These are phyloP conservation scores for Corchorus capsularis DNA, from an alignment of 345 rosid genomes.

Conservation along the genomic window DNA sequence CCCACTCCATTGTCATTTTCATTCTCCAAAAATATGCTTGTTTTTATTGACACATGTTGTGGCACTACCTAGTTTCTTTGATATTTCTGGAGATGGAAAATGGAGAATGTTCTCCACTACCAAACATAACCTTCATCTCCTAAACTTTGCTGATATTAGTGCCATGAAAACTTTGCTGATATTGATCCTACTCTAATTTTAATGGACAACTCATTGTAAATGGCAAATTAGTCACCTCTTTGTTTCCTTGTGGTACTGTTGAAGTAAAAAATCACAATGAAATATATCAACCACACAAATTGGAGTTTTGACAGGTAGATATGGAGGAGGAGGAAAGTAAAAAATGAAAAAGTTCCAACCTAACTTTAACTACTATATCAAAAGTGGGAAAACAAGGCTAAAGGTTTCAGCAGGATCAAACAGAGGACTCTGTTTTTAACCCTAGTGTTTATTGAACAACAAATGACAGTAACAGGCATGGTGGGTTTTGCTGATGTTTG, in stretches of 20 bases:
- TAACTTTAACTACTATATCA: background rate
- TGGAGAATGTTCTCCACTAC: too few relatives aligned
- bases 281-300: background rate
- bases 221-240: background rate
- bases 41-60: too few relatives aligned
- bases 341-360: background rate
- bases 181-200: background rate
- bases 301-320: background rate
- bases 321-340: background rate
- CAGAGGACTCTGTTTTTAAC: background rate
- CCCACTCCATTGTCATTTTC: too few relatives aligned
- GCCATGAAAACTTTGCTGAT: background rate
- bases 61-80: too few relatives aligned
- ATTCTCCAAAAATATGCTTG: too few relatives aligned
- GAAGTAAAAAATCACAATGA: background rate
- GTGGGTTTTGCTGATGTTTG: background rate
- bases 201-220: constrained; percentile 15
- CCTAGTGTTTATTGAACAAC: too few relatives aligned
- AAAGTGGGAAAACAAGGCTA: background rate
- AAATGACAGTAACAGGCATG: too few relatives aligned
- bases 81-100: too few relatives aligned
- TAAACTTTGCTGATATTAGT: too few relatives aligned
- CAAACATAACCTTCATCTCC: too few relatives aligned
- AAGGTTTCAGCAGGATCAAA: background rate
- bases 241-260: background rate